Base-by-base conservation (phyloP, 257 asterid species). In the Gentiana dahurica region DNA sequence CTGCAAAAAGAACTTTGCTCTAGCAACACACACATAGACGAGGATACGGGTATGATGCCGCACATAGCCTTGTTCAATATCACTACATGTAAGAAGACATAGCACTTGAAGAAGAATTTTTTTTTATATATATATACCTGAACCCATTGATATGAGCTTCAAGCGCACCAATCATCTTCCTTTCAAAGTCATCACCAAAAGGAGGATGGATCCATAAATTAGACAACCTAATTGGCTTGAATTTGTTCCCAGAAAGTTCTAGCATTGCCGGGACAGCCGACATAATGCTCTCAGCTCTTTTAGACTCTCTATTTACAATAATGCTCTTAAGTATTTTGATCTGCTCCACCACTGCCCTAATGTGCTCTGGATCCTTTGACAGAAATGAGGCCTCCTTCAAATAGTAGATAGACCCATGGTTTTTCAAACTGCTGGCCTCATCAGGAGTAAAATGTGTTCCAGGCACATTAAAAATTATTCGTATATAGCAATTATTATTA, bases 111-210 rank as follows among this genome's bases (percentile, higher is more conserved):
- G 11, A 52, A 1, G 34, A 32, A 33, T 8, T 8, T 8, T 24
- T 37, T 24, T 24, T 24, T 24, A 24, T 24, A n/a, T 12, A 55
- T 8, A 1, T 38, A 55, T 55, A 84, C 37, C 85, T 81, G 34
- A 85, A 75, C 47, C 95, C 95, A 68, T 85, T 85, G 34, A 53
- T 43, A 57, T 85, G 95, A 48, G 88, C 88, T 72, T 85, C 95
- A 34, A 85, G 68, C 1, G 92, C 50, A 36, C 95, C 95, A 56
- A 74, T 51, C 53, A 72, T 55, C 68, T 81, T 83, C 70, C 80
- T 85, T 55, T 82, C 74, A 4, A 68, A 67, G 47, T 91, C 87
- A 6, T 91, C 91, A 13, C 95, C 92, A 62, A 85, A 76, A n/a
- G 61, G 13, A 10, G 95, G 95, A 11, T 92, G 95, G 55, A 85